A percentile compares a stretch with the other conserved stretches of the same genome.
These are phyloP conservation scores for Trichophyton schoenleinii DNA, from an alignment of 2,329 filamentous ascomycete species.

Conservation along the genomic window DNA sequence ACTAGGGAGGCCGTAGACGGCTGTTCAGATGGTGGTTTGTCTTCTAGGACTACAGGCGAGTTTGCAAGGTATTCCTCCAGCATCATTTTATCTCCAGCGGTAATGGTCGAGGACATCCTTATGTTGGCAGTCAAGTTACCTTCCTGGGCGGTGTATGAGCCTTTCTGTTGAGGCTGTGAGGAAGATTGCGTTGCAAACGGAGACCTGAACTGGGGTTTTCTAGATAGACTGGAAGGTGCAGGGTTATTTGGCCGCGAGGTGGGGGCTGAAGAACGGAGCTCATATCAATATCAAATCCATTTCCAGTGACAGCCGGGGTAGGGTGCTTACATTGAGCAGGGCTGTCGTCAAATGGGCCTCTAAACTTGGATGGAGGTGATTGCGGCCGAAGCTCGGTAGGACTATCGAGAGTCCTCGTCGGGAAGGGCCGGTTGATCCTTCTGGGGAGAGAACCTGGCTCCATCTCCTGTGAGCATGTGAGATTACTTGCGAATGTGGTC, in stretches of 20 bases:
- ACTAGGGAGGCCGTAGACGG: conserved; percentile 19
- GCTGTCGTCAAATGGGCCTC: conserved; percentile 1
- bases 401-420: conserved; percentile 1
- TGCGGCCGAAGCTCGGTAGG: background rate
- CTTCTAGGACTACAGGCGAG: conserved; percentile 1
- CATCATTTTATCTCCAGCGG: background rate
- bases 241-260: background rate
- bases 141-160: background rate
- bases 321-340: background rate
- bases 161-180: background rate
- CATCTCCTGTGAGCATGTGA: conserved; percentile 3
- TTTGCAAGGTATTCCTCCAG: conserved; percentile 1
- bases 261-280: conserved; percentile 1
- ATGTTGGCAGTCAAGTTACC: background rate
- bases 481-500: conserved; percentile 9
- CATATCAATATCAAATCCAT: background rate
- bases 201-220: background rate
- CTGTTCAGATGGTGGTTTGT: background rate
- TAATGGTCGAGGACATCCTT: background rate
- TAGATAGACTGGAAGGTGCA: background rate
- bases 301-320: background rate
- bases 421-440: background rate
- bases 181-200: background rate
- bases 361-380: background rate
- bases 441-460: background rate